Conservation (phyloP, 2,329 filamentous ascomycete species). For the Hansfordia pulvinata region DNA sequence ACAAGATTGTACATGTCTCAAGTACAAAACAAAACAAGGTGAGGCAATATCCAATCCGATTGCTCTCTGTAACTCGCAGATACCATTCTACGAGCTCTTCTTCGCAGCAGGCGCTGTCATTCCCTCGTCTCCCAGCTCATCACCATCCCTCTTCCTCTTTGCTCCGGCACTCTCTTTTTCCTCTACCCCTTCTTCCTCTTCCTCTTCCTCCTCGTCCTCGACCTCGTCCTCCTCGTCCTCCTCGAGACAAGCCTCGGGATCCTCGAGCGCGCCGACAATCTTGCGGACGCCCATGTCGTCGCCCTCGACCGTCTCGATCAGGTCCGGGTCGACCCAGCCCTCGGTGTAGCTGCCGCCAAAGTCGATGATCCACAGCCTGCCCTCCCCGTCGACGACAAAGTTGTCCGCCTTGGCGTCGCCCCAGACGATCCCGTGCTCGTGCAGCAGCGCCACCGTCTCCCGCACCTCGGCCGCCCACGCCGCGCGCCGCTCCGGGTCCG, state of each 20-base stretch:
- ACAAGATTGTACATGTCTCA: no score
- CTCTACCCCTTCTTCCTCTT: neutral
- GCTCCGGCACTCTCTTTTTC: neutral
- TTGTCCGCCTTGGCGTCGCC: slow-evolving; percentile 25
- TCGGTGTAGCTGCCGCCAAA: slow-evolving; percentile 21
- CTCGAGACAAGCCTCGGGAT: slow-evolving; percentile 1
- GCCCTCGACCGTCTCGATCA: slow-evolving; percentile 18
- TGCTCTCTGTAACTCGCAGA: no score
- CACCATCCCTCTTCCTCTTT: no score
- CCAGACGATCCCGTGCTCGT: slow-evolving; percentile 19
- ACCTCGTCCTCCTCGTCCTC: neutral
- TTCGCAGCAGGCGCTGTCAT: no score
- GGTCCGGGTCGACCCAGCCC: slow-evolving; percentile 20
- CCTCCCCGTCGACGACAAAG: slow-evolving; percentile 20
- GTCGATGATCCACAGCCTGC: slow-evolving; percentile 22
- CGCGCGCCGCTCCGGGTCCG: slow-evolving; percentile 4
- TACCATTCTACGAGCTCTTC: no score
- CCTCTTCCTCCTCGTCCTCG: neutral
- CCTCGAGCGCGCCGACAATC: slow-evolving; percentile 7
- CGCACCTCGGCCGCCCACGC: slow-evolving; percentile 3
- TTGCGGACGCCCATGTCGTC: slow-evolving; percentile 15
- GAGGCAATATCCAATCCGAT: no score
- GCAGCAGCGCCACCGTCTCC: slow-evolving; percentile 10
- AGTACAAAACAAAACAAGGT: no score
- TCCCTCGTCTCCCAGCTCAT: no score